Evolutionary conservation across 306 rosid genomes (phyloP).

Genomic region (Glycyrrhiza uralensis): DNA sequence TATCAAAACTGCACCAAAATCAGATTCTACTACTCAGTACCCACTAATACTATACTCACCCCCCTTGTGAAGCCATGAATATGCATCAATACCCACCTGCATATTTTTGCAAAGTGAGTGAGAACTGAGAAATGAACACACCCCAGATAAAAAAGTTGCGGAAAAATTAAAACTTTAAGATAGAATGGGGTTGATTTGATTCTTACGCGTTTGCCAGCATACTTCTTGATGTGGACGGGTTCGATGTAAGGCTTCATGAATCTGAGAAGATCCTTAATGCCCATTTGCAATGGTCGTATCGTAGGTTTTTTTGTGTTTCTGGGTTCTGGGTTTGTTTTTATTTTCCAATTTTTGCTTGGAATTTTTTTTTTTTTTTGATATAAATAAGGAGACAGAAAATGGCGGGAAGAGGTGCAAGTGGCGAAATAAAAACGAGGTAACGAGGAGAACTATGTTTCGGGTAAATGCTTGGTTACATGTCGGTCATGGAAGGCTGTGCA

Average conservation of each 20-base stretch:
- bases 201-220: slow-evolving; percentile 78
- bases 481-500: neutral
- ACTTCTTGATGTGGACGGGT: slow-evolving; percentile 64
- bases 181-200: neutral
- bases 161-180: slow-evolving; percentile 20
- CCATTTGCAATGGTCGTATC: slow-evolving; percentile 42
- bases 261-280: slow-evolving; percentile 94
- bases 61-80: slow-evolving; percentile 97
- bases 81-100: slow-evolving; percentile 97
- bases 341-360: neutral
- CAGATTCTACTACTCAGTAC: neutral
- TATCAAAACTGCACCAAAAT: neutral
- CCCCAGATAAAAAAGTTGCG: neutral
- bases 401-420: slow-evolving; percentile 62
- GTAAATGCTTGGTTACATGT: neutral
- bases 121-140: neutral
- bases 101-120: neutral
- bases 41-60: slow-evolving; percentile 58
- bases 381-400: slow-evolving; percentile 32
- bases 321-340: slow-evolving; percentile 34
- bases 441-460: neutral
- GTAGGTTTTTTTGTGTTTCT: slow-evolving; percentile 9
- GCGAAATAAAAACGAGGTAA: slow-evolving; percentile 30
- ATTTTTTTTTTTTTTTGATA: neutral
- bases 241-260: slow-evolving; percentile 80